Evolutionary conservation across 108 stramenopile genomes (phyloP).

Genomic region (Discostella stelligeroides): DNA sequence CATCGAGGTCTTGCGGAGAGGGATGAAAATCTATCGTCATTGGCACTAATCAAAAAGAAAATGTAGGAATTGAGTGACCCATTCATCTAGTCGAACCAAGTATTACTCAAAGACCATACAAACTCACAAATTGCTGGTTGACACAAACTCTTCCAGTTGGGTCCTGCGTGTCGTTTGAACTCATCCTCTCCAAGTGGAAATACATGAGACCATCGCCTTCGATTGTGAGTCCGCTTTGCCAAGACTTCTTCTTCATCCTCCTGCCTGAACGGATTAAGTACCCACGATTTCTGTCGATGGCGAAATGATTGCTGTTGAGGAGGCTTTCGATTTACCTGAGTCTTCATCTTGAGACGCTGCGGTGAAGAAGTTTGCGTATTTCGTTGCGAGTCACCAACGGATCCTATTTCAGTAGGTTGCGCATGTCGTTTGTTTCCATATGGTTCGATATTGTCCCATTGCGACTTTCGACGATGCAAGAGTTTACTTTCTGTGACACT

Average conservation of each 20-base stretch:
- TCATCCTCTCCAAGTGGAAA: conserved; percentile 90
- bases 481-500: conserved; percentile 3
- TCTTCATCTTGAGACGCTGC: conserved; percentile 20
- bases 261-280: conserved; percentile 91
- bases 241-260: conserved; percentile 92
- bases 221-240: conserved; percentile 92
- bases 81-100: neutral
- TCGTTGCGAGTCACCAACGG: conserved; percentile 8
- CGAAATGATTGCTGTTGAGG: conserved; percentile 41
- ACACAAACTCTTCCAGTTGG: conserved; percentile 95
- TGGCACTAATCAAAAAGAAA: conserved; percentile 58
- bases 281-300: conserved; percentile 57
- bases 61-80: neutral
- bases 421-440: neutral
- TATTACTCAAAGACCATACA: neutral
- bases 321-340: conserved; percentile 20
- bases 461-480: conserved; percentile 11
- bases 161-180: conserved; percentile 85
- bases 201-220: conserved; percentile 95
- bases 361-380: conserved; percentile 5
- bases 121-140: conserved; percentile 86
- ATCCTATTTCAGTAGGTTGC: neutral
- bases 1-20: conserved; percentile 78
- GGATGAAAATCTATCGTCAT: conserved; percentile 95
- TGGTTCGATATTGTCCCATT: neutral